These are phyloP conservation scores for Nigrospora sphaerica DNA, from an alignment of 2,329 filamentous ascomycete genomes.

Conservation along the genomic window DNA sequence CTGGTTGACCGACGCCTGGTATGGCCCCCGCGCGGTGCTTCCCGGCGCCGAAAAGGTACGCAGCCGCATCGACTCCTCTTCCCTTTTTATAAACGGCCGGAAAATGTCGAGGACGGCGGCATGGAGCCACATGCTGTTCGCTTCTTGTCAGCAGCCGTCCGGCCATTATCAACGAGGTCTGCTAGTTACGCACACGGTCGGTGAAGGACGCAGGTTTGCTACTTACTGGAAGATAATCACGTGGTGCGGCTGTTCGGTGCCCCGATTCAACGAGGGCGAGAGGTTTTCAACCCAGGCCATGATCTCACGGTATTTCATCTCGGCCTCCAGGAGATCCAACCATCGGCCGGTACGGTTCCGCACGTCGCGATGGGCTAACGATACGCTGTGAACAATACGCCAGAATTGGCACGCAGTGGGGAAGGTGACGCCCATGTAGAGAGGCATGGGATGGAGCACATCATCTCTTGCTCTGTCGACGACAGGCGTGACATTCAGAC, in stretches of 20 bases:
- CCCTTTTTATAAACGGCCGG: constrained; percentile 15
- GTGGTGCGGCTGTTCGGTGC: constrained; percentile 20
- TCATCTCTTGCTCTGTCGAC: constrained; percentile 2
- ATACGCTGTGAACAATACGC: constrained; percentile 25
- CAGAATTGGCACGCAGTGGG: constrained; percentile 26
- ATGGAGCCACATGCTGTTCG: constrained; percentile 30
- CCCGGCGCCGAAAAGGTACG: constrained; percentile 21
- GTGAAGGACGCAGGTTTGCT: no score
- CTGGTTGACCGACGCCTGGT: constrained; percentile 25
- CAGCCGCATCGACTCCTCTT: constrained; percentile 6
- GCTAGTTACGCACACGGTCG: no score
- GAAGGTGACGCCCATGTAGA: constrained; percentile 17
- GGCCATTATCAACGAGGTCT: background rate
- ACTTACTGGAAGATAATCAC: constrained; percentile 28
- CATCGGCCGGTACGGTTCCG: no score
- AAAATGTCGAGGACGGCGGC: constrained; percentile 28
- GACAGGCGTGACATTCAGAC: background rate
- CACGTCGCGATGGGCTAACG: constrained; percentile 17
- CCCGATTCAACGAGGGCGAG: constrained; percentile 14
- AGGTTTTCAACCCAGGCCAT: constrained; percentile 28
- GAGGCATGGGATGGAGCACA: no score
- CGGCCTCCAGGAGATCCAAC: constrained; percentile 8
- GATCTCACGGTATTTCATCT: constrained; percentile 29
- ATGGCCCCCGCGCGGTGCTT: constrained; percentile 22
- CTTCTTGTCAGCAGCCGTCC: background rate